Evolutionary conservation across 495 filamentous ascomycete genomes (phyloP), one percentile per base, ranked within the genome.

Genomic region (Lepraria neglecta): DNA sequence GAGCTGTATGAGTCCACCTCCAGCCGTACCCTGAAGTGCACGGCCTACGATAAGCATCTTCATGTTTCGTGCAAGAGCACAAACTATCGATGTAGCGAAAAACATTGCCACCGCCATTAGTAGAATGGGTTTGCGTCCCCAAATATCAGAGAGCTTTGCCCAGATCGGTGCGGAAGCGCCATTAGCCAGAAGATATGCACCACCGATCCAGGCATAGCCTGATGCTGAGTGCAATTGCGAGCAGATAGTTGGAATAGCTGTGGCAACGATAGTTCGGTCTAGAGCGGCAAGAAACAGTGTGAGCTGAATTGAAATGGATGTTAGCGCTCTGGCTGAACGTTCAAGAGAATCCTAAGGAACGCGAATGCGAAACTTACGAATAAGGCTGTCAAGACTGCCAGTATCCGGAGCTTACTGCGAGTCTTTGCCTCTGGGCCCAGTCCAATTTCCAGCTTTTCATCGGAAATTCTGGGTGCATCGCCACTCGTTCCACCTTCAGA

Each of bases 61-160:
- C 76, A 84, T 84, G 42, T 69, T 76, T 2, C 72, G 68, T 2
- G 80, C 73, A 6, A 69, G 68, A 2, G 79, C 82, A 55, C 79
- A 81, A 0, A 84, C 65, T 6, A 81, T 76, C 0, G 74, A 77
- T 10, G 73, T 70, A 66, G 67, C 58, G 35, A 76, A 73, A 48
- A 78, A 81, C 50, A 72, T 64, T 15, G 73, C 74, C 10, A 82
- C 74, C 3, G 78, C 77, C 14, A 70, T 66, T 27, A 82, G 65
- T 1, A 81, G 61, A 51, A 82, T 81, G 6, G 75, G 72, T 60
- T 83, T 85, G 6, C 83, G 75, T 6, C 83, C 83, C 80, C 80
- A 86, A 45, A 86, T 85, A 66, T 85, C 82, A 11, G 76, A 80
- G 4, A 82, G 65, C 53, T 82, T 83, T 5, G 76, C 77, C 82